Evolutionary conservation across 2,329 filamentous ascomycete genomes (phyloP).

Genomic region (Cercospora beticola): DNA sequence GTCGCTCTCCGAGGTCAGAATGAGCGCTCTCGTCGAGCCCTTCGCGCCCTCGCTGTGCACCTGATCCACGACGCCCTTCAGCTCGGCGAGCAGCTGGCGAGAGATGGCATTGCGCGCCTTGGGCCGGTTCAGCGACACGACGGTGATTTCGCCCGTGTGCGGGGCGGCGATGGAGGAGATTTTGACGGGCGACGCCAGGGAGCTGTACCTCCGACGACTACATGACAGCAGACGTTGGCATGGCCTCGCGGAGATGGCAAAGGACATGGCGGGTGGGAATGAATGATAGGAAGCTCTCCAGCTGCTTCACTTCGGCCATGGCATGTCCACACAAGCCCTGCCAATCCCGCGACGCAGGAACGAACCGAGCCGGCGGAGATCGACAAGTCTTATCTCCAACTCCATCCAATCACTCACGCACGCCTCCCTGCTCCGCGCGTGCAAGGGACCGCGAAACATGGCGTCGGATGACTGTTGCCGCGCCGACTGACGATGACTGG

Average conservation of each 20-base stretch:
- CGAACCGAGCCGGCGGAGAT: constrained; percentile 1
- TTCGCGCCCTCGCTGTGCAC: constrained; percentile 60
- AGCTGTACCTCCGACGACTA: constrained; percentile 12
- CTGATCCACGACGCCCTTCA: constrained; percentile 70
- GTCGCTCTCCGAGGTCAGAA: constrained; percentile 83
- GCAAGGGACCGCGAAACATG: constrained; percentile 12
- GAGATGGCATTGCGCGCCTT: constrained; percentile 89
- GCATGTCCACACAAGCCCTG: neutral
- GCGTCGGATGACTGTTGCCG: constrained; percentile 13
- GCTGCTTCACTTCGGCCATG: neutral
- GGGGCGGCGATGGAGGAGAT: constrained; percentile 74
- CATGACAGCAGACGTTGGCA: neutral
- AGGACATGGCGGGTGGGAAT: neutral
- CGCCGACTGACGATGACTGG: constrained; percentile 6
- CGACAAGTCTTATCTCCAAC: constrained; percentile 10
- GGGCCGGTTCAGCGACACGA: constrained; percentile 85
- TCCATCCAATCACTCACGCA: constrained; percentile 8
- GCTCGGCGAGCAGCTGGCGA: constrained; percentile 66
- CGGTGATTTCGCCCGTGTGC: constrained; percentile 77
- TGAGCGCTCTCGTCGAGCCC: constrained; percentile 71
- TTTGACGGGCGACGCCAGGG: constrained; percentile 52
- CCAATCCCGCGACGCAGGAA: neutral
- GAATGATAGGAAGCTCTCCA: neutral
- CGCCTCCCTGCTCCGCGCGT: neutral
- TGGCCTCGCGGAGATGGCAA: neutral